Base-by-base conservation (phyloP, 2,329 filamentous ascomycete species). In the Monilinia fructicola region DNA sequence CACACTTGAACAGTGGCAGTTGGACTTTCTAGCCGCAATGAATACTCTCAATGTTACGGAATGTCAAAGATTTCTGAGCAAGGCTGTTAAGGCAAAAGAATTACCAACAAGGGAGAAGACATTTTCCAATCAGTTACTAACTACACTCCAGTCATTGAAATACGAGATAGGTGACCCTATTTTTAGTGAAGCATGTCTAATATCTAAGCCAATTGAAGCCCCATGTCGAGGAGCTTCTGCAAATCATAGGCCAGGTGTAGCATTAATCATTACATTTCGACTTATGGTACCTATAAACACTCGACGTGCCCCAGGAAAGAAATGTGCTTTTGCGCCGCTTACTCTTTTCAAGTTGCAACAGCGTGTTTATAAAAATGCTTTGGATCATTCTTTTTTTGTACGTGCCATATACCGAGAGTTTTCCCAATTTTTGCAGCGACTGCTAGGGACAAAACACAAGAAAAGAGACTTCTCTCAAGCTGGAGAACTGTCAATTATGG, bases 321-420 rank as follows among this genome's bases (percentile, higher is more conserved):
- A 81, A 38, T 84, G 85, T 72, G 80, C 83, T 65, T 89, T 89
- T 70, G 80, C 84, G 1, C 87, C 89, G 0, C 78, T 90, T 40
- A 83, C 78, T 54, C 86, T 91, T 70, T 90, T 91, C 79, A 87
- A 85, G 70, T 80, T 84, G 10, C 87, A 88, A 67, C 89, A 91
- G 75, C 83, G 88, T 69, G 82, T 85, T 0, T 84, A 87, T 71
- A 79, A 82, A 38, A 81, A 81, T 67, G 80, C 82, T 42, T 78
- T 81, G 0, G 84, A 86, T 69, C 82, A 87, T 54, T 81, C 85
- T 5, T 82, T 81, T 2, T 91, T 91, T 71, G 81, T 83, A 1
- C 82, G 85, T 66, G 82, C 82, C 42, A 81, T 89, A 2, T 84
- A 87, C 72, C 82, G 84, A 68, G 88, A 90, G 69, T 82, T 90